phyloP scores from a whole-genome alignment of 805 yeast genomes.

The Vanderwaltozyma yarrowii region DNA sequence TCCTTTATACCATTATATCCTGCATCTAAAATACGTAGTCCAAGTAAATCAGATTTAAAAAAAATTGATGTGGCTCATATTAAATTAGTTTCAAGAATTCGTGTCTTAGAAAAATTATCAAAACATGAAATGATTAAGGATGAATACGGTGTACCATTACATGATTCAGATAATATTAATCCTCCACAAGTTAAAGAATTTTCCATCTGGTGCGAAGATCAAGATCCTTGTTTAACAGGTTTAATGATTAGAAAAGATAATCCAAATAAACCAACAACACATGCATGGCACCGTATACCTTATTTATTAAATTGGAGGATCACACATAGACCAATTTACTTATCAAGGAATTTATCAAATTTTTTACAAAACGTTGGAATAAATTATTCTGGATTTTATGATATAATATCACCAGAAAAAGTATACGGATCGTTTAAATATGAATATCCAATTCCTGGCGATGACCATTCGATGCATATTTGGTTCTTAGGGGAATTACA shows the following conservation, averaged over 20 bases:
- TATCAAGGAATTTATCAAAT: conserved; percentile 8
- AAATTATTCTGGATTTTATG: conserved; percentile 16
- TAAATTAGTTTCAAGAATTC: conserved; percentile 11
- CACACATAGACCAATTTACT: conserved; percentile 16
- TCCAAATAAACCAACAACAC: conserved; percentile 1
- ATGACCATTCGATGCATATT: conserved; percentile 19
- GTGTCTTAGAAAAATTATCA: conserved; percentile 18
- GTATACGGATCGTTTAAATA: conserved; percentile 21
- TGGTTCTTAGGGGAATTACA: conserved; percentile 26
- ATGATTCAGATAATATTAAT: conserved; percentile 9
- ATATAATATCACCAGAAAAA: conserved; percentile 18
- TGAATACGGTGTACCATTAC: conserved; percentile 25
- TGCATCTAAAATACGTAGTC: conserved; percentile 15
- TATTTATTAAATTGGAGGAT: conserved; percentile 20
- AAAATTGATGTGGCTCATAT: conserved; percentile 15
- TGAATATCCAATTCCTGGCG: conserved; percentile 20
- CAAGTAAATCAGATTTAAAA: conserved; percentile 15
- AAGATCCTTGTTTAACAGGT: conserved; percentile 23
- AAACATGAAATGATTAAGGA: conserved; percentile 25
- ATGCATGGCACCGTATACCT: conserved; percentile 20
- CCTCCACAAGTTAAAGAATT: conserved; percentile 16
- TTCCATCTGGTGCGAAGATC: conserved; percentile 26
- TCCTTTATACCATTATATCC: conserved; percentile 21
- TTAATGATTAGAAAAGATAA: conserved; percentile 13
- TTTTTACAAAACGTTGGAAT: conserved; percentile 16